Evolutionary conservation across 2,329 filamentous ascomycete genomes (phyloP).

Genomic region (Fusarium fracticaudum): DNA sequence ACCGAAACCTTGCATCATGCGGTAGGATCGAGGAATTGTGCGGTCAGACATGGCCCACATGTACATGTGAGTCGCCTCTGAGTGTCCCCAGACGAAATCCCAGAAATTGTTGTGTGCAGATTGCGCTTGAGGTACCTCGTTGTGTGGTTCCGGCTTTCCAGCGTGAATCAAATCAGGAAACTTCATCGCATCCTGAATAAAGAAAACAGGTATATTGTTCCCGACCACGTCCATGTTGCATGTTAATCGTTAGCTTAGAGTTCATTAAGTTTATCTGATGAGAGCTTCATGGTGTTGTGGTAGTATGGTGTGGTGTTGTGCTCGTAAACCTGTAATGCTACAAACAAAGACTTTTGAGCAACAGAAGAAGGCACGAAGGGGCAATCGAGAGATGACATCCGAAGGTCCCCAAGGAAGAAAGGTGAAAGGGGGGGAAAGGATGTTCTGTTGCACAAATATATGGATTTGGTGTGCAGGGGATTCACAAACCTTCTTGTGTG

Average conservation of each 20-base stretch:
- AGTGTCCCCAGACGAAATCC: slow-evolving; percentile 73
- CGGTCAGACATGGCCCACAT: slow-evolving; percentile 83
- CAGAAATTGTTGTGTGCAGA: slow-evolving; percentile 79
- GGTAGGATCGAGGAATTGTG: slow-evolving; percentile 76
- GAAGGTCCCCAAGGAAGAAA: too few relatives aligned
- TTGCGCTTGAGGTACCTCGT: slow-evolving; percentile 76
- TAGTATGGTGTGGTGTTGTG: not conserved
- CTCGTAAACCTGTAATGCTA: too few relatives aligned
- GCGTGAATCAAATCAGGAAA: slow-evolving; percentile 74
- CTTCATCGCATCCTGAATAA: slow-evolving; percentile 80
- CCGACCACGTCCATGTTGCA: slow-evolving; percentile 43
- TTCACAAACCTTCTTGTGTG: slow-evolving; percentile 69
- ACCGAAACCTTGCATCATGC: slow-evolving; percentile 89
- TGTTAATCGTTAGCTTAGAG: too few relatives aligned
- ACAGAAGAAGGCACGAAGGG: too few relatives aligned
- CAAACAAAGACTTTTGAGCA: too few relatives aligned
- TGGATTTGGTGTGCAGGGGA: too few relatives aligned
- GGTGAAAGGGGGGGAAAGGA: too few relatives aligned
- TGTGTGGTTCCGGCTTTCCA: slow-evolving; percentile 75
- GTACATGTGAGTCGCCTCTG: slow-evolving; percentile 80
- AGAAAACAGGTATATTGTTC: slow-evolving; percentile 78
- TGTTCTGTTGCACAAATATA: too few relatives aligned
- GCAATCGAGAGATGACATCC: too few relatives aligned
- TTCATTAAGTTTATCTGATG: too few relatives aligned
- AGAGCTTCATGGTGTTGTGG: not conserved